These are phyloP conservation scores for Hygrophorus russula DNA, from an alignment of 768 basidiomycete genomes.

Conservation along the genomic window DNA sequence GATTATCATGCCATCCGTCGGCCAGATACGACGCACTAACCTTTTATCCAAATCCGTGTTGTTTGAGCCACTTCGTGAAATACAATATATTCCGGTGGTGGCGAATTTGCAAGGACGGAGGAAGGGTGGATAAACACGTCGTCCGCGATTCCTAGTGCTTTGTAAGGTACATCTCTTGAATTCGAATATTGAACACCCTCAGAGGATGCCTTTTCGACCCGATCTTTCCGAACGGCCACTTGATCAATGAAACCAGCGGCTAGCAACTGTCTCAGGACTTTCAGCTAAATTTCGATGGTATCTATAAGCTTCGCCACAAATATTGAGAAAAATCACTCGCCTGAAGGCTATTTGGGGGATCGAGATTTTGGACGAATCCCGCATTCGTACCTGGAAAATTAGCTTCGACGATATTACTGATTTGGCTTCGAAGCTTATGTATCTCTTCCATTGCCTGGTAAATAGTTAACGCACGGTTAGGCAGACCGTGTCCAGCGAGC, in stretches of 20 bases:
- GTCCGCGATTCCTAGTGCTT: conserved; percentile 65
- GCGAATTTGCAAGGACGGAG: conserved; percentile 53
- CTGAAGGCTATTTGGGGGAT: conserved; percentile 72
- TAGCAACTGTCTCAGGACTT: conserved; percentile 79
- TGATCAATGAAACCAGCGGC: conserved; percentile 92
- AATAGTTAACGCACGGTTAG: neutral
- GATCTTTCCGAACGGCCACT: conserved; percentile 84
- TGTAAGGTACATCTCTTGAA: conserved; percentile 74
- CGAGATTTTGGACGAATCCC: conserved; percentile 51
- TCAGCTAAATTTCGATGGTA: conserved; percentile 44
- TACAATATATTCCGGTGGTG: conserved; percentile 81
- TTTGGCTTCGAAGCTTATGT: conserved; percentile 86
- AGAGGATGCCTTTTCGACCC: conserved; percentile 45
- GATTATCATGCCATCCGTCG: conserved; percentile 1
- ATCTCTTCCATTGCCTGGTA: conserved; percentile 95
- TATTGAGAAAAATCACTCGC: conserved; percentile 23
- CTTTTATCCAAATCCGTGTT: conserved; percentile 68
- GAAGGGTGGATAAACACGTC: conserved; percentile 92
- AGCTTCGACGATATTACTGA: conserved; percentile 72
- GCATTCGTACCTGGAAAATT: conserved; percentile 60
- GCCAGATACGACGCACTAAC: conserved; percentile 24
- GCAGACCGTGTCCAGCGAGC: conserved; percentile 4
- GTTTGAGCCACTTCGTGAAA: conserved; percentile 78
- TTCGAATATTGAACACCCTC: conserved; percentile 63
- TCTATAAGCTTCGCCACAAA: neutral